Base-by-base conservation (phyloP, 768 basidiomycete genomes). In the Mrakia hoshinonis region DNA sequence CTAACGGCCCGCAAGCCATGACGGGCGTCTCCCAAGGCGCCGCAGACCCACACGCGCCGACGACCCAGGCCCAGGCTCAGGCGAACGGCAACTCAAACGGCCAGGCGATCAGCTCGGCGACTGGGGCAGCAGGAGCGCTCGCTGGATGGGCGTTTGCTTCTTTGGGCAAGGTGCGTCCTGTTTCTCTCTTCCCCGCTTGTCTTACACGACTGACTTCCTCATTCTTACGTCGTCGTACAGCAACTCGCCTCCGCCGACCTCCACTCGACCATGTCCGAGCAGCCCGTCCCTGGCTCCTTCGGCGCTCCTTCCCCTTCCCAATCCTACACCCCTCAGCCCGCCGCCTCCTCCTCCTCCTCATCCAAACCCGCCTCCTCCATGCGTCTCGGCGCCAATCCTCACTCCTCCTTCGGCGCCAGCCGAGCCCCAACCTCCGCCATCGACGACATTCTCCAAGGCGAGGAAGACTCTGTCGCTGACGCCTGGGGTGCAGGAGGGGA, bases 131-230 rank as follows among this genome's bases (percentile, higher is more conserved):
- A 22, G 89, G 90, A 10, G 89, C 88, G 22, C 81, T 99, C 3
- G 94, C 95, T 18, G 92, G 93, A 7, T 98, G 95, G 95, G 95
- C 95, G 1, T 91, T 97, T 52, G 89, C 92, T 4, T 92, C 90
- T 0, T 76, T 97, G 0, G 87, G 89, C 34, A 93, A 87, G 81
- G 90, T 89, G 83, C 90, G 89, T 67, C 38, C 81, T 68, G 18
- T 49, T 62, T 11, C 22, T 5, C 15, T 58, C 26, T 11, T 65
- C 34, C 29, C 68, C 20, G 39, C 11, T 20, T 29, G 26, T 24
- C 55, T 36, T 46, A n/a, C 62, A 15, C 22, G 34, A 11, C 47
- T 51, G 18, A 67, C 46, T 38, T 43, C 15, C 24, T 13, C 54
- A n/a, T n/a, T 12, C 43, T 36, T 58, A 29, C 71, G 34, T 61